Evolutionary conservation across 1,284 basidiomycete genomes (phyloP).

Genomic region (Ceratobasidium sp.): DNA sequence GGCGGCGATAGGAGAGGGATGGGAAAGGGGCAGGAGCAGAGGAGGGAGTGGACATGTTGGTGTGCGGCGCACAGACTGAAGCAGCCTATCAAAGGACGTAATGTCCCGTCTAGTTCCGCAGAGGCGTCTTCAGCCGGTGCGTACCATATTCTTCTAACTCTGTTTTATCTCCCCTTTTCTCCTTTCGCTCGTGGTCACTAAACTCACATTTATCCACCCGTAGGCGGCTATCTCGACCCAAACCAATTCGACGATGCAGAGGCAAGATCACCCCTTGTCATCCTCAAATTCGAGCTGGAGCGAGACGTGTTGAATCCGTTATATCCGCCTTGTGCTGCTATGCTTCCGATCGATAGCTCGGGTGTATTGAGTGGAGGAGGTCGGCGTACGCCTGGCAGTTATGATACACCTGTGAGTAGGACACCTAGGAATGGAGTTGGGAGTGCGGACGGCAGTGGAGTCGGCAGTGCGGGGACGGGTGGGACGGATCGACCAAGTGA

Average conservation of each 20-base stretch:
- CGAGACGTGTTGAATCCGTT: constrained; percentile 80
- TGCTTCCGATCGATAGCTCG: constrained; percentile 52
- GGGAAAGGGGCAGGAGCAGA: too few relatives aligned
- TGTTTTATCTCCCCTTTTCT: too few relatives aligned
- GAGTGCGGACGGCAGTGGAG: constrained; percentile 2
- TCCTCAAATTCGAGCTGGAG: constrained; percentile 89
- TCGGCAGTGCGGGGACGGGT: constrained; percentile 46
- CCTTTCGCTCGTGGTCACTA: too few relatives aligned
- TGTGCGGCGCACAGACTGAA: constrained; percentile 80
- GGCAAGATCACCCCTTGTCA: constrained; percentile 59
- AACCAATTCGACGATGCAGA: constrained; percentile 23
- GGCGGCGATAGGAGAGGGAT: too few relatives aligned
- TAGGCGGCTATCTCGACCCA: constrained; percentile 23
- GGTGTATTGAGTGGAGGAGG: constrained; percentile 6
- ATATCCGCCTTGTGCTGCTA: constrained; percentile 62
- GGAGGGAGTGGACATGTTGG: constrained; percentile 83
- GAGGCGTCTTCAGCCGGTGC: constrained; percentile 20
- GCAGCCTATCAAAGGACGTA: constrained; percentile 49
- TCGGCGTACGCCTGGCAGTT: neutral
- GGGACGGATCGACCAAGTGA: constrained; percentile 7
- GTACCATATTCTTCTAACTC: too few relatives aligned
- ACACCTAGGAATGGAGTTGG: too few relatives aligned
- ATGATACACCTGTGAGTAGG: too few relatives aligned
- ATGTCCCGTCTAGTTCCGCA: neutral
- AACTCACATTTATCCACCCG: too few relatives aligned